Evolutionary conservation across 1,284 basidiomycete species (phyloP).

Genomic region (Ustilago tritici): DNA sequence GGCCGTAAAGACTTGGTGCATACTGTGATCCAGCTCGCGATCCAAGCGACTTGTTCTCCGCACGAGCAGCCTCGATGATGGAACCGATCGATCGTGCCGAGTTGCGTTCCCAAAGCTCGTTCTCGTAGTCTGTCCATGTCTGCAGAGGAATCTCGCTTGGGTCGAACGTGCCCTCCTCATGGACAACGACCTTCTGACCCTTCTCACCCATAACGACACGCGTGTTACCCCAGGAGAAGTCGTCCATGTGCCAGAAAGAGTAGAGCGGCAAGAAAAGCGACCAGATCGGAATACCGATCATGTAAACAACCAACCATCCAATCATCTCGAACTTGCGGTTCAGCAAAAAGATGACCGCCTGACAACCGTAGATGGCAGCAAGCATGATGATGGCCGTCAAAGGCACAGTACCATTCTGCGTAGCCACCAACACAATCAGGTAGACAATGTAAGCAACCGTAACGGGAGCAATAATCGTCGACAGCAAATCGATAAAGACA

Average conservation of each 20-base stretch:
- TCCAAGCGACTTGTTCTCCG: constrained; percentile 53
- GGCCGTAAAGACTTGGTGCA: constrained; percentile 55
- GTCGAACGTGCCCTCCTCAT: constrained; percentile 95
- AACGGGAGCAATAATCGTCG: constrained; percentile 86
- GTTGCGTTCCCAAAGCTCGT: constrained; percentile 58
- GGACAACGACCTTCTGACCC: constrained; percentile 85
- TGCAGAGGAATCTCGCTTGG: constrained; percentile 95
- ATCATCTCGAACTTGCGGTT: constrained; percentile 69
- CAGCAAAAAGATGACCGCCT: constrained; percentile 69
- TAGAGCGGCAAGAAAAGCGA: constrained; percentile 93
- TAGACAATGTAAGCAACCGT: constrained; percentile 82
- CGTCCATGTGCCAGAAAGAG: constrained; percentile 99
- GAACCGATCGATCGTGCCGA: constrained; percentile 57
- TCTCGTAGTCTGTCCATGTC: constrained; percentile 87
- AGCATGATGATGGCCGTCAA: constrained; percentile 87
- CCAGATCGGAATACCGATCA: constrained; percentile 86
- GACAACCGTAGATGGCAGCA: constrained; percentile 85
- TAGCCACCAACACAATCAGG: constrained; percentile 64
- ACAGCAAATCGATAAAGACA: constrained; percentile 88
- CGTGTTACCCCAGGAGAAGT: constrained; percentile 93
- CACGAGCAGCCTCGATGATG: constrained; percentile 56
- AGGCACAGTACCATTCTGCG: constrained; percentile 58
- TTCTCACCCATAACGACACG: constrained; percentile 93
- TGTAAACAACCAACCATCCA: constrained; percentile 65
- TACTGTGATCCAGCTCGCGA: constrained; percentile 59